Base-by-base conservation (phyloP, 225 moss, liverwort and hornwort genomes). In the Thuidium tamariscinum region DNA sequence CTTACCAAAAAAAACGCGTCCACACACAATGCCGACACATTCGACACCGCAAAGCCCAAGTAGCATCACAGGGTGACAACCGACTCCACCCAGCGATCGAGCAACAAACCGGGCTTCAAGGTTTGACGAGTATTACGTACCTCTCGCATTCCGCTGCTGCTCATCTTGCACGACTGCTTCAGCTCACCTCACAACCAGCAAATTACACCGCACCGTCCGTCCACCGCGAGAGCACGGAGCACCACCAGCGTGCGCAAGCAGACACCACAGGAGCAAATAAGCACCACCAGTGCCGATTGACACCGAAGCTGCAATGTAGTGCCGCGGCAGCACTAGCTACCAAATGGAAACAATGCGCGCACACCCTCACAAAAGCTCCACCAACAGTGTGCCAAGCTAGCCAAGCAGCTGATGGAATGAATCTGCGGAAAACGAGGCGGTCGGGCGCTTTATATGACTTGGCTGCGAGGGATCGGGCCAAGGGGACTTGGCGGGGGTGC, bases 391-490 rank as follows among this genome's bases (percentile, higher is more conserved):
- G 56, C 20, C 7, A 52, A 30, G 62, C 15, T 29, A 71, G 73
- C 25, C 9, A 48, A 74, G 74, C 13, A 74, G 63, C 12, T 15
- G 29, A 63, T 27, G 84, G n/a, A 71, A 4, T 75, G 48, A 34
- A 85, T 69, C 30, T 89, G 78, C 83, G 80, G 20, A 34, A 41
- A 87, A 41, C 2, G 80, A 57, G 86, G 81, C 36, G 37, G 74
- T n/a, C 11, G 57, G 34, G 46, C 54, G 37, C 72, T 63, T 20
- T 86, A 79, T 83, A 79, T 65, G 74, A 74, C 74, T 89, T 65
- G 89, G 89, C 80, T 87, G 89, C 67, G 32, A 87, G 83, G 79
- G 66, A 83, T 86, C 72, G 86, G 60, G 60, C 4, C 8, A 59
- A 37, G 63, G 56, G 56, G 34, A 83, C 56, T 57, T 55, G 82